These are phyloP conservation scores for Alopecurus myosuroides DNA, from an alignment of 176 grass and related monocot genomes.

Conservation along the genomic window DNA sequence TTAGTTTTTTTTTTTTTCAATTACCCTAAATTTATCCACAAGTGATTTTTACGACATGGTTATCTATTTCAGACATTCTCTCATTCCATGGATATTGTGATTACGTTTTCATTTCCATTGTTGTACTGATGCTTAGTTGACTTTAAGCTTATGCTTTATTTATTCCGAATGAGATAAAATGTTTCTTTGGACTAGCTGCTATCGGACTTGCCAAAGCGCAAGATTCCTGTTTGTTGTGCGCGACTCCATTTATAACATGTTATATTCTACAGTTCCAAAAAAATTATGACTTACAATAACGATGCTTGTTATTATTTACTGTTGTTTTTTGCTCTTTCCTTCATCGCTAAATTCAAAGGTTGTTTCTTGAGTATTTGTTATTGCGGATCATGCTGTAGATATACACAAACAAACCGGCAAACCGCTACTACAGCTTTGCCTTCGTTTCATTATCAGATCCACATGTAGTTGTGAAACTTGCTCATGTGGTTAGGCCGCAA, in stretches of 20 bases:
- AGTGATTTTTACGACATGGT: constrained; percentile 4
- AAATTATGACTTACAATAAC: not conserved
- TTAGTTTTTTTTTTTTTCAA: not conserved
- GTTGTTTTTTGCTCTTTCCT: no score
- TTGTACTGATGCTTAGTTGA: not conserved
- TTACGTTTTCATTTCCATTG: not conserved
- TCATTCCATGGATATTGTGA: not conserved
- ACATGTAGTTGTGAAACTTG: no score
- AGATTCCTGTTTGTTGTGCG: not conserved
- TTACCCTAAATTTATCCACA: not conserved
- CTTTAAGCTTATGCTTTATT: not conserved
- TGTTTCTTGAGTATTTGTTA: no score
- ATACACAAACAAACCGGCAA: no score
- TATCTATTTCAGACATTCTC: not conserved
- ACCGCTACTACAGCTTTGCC: no score
- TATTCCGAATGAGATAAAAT: not conserved
- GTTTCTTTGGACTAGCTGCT: not conserved
- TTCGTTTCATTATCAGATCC: no score
- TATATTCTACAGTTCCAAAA: not conserved
- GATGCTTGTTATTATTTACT: not conserved
- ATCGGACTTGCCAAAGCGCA: not conserved
- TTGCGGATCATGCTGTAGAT: no score
- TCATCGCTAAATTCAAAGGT: no score
- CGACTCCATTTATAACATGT: not conserved
- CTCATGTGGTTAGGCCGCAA: no score